Conservation (phyloP, 2,329 filamentous ascomycete species). For the Periconia macrospinosa region DNA sequence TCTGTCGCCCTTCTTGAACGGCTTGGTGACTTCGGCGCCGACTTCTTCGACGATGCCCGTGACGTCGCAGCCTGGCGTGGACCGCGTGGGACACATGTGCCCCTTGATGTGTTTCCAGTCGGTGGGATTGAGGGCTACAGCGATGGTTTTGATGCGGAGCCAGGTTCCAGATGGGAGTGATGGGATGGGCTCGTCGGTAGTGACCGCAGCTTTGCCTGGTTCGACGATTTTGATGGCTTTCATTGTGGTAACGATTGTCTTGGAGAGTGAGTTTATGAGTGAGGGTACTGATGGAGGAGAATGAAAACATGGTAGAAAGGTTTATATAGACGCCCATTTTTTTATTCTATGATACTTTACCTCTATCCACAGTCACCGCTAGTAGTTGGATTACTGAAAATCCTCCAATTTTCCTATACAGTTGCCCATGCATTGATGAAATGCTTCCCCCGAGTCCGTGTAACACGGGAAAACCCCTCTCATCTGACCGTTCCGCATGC, state of each 20-base stretch:
- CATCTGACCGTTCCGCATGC: too few relatives aligned
- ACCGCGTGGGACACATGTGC: not conserved
- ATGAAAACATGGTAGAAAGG: too few relatives aligned
- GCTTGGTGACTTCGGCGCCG: slow-evolving; percentile 47
- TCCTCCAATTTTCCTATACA: too few relatives aligned
- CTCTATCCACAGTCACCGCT: too few relatives aligned
- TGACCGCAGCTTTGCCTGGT: slow-evolving; percentile 8
- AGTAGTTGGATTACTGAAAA: too few relatives aligned
- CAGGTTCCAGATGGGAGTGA: slow-evolving; percentile 28
- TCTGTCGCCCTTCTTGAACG: slow-evolving; percentile 53
- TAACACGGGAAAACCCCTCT: too few relatives aligned
- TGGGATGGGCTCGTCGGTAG: slow-evolving; percentile 9
- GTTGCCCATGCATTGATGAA: too few relatives aligned
- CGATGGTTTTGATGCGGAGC: slow-evolving; percentile 52
- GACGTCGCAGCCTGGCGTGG: slow-evolving; percentile 55
- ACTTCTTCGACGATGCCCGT: slow-evolving; percentile 54
- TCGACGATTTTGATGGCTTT: slow-evolving; percentile 15
- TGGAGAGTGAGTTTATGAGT: too few relatives aligned
- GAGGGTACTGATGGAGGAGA: too few relatives aligned
- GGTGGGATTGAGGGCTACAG: slow-evolving; percentile 57
- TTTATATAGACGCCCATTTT: too few relatives aligned
- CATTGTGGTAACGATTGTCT: slow-evolving; percentile 4
- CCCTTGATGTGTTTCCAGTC: slow-evolving; percentile 58
- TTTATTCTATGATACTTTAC: too few relatives aligned
- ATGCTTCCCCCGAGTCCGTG: too few relatives aligned